These are phyloP conservation scores for Lepidopterella palustris DNA, from an alignment of 495 filamentous ascomycete genomes.

Conservation along the genomic window DNA sequence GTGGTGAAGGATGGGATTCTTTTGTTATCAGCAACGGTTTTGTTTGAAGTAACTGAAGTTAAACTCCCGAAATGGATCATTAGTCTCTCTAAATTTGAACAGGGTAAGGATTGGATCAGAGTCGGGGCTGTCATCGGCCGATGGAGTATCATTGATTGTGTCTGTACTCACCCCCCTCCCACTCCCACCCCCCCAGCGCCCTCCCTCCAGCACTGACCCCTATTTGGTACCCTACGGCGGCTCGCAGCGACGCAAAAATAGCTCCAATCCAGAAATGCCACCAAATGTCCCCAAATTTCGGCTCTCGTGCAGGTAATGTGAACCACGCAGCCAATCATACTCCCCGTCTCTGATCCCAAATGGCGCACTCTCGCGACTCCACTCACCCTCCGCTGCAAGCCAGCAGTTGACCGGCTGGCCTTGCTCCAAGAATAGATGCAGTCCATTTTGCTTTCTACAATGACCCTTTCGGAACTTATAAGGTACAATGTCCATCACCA, in stretches of 20 bases:
- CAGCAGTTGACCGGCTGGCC: conserved; percentile 9
- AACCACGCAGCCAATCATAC: conserved; percentile 16
- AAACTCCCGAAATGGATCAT: background rate
- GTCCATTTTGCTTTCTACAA: conserved; percentile 31
- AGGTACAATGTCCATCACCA: conserved; percentile 30
- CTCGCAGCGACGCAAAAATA: conserved; percentile 29
- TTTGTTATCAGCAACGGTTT: background rate
- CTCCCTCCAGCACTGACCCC: conserved; percentile 8
- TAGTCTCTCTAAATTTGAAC: background rate
- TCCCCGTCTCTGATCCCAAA: background rate
- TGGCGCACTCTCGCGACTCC: background rate
- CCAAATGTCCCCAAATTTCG: conserved; percentile 15
- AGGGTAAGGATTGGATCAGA: background rate
- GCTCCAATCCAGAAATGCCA: conserved; percentile 14
- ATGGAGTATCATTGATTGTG: background rate
- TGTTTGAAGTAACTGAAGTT: too few relatives aligned
- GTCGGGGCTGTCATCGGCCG: background rate
- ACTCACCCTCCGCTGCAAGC: conserved; percentile 6
- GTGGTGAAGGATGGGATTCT: too few relatives aligned
- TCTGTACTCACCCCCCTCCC: too few relatives aligned
- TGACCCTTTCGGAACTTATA: conserved; percentile 34
- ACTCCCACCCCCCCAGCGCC: background rate
- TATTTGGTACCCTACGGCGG: conserved; percentile 13
- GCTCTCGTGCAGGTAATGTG: background rate
- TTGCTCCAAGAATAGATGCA: conserved; percentile 36